Base-by-base conservation (phyloP, 1,284 basidiomycete genomes). In the Sanghuangporus baumii region DNA sequence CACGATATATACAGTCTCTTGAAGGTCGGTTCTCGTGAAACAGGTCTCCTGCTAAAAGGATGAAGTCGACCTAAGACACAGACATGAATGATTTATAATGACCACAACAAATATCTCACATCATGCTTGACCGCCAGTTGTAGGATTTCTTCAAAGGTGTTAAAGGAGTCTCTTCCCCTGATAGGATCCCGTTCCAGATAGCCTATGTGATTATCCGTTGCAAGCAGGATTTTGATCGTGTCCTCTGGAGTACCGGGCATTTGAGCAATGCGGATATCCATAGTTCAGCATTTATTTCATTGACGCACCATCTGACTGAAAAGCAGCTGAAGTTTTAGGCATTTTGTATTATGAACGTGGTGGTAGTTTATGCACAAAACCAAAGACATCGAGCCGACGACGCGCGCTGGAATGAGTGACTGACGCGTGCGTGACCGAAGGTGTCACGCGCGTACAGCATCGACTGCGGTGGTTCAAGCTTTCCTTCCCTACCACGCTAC, bases 11-110 rank as follows among this genome's bases (percentile, higher is more conserved):
- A 65, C 91, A 93, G 48, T 94, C 91, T 68, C 96, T 78, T 36
- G 93, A 94, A 0, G 97, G 97, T 66, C 94, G 86, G 74, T 99
- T 99, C 71, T 99, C 97, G 73, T 99, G 97, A 72, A 99, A 99
- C 6, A 99, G 79, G 74, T 99, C 97, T 9, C 97, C 96, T 12
- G 91, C 96, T 1, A 98, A 85, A 2, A 99, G 83, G 61, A 99
- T 83, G 71, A 97, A 93, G 76, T 98, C 95, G 57, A 96, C 95
- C 92, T 94, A 67, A 16, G 20, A 31, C 48, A 57, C 14, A 46
- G 18, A 47, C 48, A 55, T 38, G 34, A 40, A 40, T 23, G n/a
- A 37, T 2, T 37, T 37, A 8, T 20, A 59, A 47, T 40, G 20
- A 57, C 16, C 36, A 38, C 40, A 20, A 37, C 47, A 2, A 58